phyloP scores from a whole-genome alignment of 2,329 filamentous ascomycete species.

The Hypoxylon sp. region DNA sequence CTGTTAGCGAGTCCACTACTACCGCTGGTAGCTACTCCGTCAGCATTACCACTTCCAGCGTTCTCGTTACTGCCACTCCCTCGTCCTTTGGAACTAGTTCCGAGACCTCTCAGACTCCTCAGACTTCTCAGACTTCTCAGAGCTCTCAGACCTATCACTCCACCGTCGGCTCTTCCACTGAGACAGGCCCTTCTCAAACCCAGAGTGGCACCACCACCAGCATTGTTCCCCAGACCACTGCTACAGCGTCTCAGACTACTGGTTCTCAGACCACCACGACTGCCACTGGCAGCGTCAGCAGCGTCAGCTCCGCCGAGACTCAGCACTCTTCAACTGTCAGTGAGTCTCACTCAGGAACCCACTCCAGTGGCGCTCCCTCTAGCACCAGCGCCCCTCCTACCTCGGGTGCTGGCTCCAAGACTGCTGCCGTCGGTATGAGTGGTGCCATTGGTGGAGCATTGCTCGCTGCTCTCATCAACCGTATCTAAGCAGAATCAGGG shows the following conservation, averaged over 20 bases:
- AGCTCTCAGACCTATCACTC: background rate
- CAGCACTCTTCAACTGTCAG: conserved; percentile 20
- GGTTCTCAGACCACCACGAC: conserved; percentile 5
- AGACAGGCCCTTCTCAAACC: conserved; percentile 8
- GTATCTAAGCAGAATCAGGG: conserved; percentile 28
- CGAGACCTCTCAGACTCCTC: conserved; percentile 1
- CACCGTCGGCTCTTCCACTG: conserved; percentile 14
- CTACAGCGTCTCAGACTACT: conserved; percentile 6
- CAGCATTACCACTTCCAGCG: conserved; percentile 14
- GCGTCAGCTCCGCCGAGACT: conserved; percentile 26
- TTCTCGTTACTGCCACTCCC: conserved; percentile 26
- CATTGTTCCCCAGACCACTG: conserved; percentile 23
- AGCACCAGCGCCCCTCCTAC: conserved; percentile 33
- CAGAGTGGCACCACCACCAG: conserved; percentile 19
- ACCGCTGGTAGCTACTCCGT: conserved; percentile 18
- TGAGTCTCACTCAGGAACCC: conserved; percentile 33
- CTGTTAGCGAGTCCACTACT: conserved; percentile 34
- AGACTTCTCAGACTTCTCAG: conserved; percentile 10
- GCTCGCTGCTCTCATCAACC: conserved; percentile 26
- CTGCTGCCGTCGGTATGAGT: conserved; percentile 29
- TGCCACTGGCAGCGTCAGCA: conserved; percentile 14
- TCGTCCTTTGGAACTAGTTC: conserved; percentile 24
- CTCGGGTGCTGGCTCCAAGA: conserved; percentile 32
- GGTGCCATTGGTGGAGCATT: conserved; percentile 38
- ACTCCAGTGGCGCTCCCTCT: conserved; percentile 27